phyloP scores from a whole-genome alignment of 371 early-diverging fungal genomes.

The Mucor circinelloides region DNA sequence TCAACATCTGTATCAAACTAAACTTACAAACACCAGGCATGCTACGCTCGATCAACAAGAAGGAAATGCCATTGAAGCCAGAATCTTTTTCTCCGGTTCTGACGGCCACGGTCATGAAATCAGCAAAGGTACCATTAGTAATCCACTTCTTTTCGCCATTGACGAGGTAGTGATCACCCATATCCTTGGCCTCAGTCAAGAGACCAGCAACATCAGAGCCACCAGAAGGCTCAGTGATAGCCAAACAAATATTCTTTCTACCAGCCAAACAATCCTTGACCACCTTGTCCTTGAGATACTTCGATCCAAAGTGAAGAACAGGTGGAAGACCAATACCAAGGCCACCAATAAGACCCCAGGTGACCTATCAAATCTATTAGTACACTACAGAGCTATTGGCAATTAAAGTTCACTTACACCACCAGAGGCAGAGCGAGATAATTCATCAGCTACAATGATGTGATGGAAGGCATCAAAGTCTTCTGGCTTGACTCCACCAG shows the following conservation, averaged over 20 bases:
- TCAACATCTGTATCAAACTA: neutral
- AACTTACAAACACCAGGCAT: constrained; percentile 69
- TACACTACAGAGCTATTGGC: neutral
- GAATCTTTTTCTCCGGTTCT: constrained; percentile 65
- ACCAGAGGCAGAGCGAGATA: constrained; percentile 72
- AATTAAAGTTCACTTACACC: constrained; percentile 46
- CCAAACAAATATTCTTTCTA: constrained; percentile 66
- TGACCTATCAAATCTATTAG: constrained; percentile 17
- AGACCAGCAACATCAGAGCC: constrained; percentile 87
- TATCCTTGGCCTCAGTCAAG: constrained; percentile 72
- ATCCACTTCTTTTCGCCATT: constrained; percentile 87
- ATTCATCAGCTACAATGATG: constrained; percentile 65
- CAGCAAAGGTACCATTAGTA: constrained; percentile 84
- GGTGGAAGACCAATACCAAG: constrained; percentile 77
- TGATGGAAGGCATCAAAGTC: constrained; percentile 68
- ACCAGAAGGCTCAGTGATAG: constrained; percentile 70
- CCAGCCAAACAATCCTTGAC: constrained; percentile 62
- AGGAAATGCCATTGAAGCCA: constrained; percentile 78
- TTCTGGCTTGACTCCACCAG: constrained; percentile 27
- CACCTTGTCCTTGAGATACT: constrained; percentile 62
- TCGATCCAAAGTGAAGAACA: constrained; percentile 63
- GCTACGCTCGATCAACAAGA: constrained; percentile 70
- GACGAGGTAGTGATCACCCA: constrained; percentile 57
- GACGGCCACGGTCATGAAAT: constrained; percentile 64
- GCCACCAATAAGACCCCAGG: constrained; percentile 52